Conservation (phyloP, 2,329 filamentous ascomycete genomes). For the Botryosphaeria agaves region DNA sequence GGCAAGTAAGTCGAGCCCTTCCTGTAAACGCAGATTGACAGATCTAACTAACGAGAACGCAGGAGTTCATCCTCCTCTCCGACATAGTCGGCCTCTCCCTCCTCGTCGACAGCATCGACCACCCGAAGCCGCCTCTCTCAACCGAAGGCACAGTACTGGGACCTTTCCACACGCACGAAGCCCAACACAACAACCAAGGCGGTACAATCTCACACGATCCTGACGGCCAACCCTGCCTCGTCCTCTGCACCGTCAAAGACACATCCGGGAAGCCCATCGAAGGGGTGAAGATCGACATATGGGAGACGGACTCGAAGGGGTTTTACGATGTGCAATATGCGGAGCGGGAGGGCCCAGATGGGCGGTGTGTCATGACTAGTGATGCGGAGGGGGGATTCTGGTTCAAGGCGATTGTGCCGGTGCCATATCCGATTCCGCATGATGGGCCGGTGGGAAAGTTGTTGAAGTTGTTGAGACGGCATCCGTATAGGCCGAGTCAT, state of each 20-base stretch:
- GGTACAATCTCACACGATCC: constrained; percentile 49
- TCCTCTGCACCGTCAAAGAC: constrained; percentile 56
- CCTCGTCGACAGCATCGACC: constrained; percentile 67
- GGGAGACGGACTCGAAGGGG: constrained; percentile 70
- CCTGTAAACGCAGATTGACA: background rate
- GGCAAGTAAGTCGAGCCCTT: constrained; percentile 36
- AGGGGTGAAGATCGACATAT: constrained; percentile 60
- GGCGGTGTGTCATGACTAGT: constrained; percentile 51
- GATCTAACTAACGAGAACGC: constrained; percentile 1
- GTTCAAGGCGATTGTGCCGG: constrained; percentile 72
- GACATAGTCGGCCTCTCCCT: constrained; percentile 66
- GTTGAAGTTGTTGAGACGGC: constrained; percentile 47
- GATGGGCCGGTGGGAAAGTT: constrained; percentile 71
- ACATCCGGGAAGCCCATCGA: constrained; percentile 42
- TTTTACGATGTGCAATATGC: constrained; percentile 69
- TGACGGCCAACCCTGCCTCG: constrained; percentile 50
- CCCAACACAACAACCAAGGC: constrained; percentile 38
- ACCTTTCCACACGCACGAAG: constrained; percentile 71
- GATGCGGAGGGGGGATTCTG: constrained; percentile 62
- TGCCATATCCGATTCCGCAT: constrained; percentile 70
- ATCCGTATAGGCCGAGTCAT: constrained; percentile 61
- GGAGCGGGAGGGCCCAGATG: constrained; percentile 46
- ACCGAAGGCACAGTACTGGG: constrained; percentile 72
- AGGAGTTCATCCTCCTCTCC: constrained; percentile 70
- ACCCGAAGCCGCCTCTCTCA: constrained; percentile 51